Evolutionary conservation across 2,329 filamentous ascomycete genomes (phyloP).

Genomic region (Verticillium klebahnii): DNA sequence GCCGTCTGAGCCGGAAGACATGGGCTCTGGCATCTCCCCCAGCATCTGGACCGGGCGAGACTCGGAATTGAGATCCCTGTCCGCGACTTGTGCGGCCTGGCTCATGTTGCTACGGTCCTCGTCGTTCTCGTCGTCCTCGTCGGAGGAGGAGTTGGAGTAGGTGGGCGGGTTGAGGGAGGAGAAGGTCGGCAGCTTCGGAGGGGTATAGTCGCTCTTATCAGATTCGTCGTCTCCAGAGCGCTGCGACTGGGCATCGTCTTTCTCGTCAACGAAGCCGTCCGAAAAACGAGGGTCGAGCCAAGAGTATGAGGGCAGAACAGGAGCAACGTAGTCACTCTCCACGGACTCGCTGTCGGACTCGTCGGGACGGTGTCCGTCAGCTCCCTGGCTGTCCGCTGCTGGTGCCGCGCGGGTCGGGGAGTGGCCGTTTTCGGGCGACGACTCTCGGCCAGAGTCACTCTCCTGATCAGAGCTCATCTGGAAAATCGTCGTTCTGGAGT

Average conservation of each 20-base stretch:
- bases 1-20: neutral
- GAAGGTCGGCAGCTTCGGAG: slow-evolving; percentile 1
- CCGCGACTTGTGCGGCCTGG: slow-evolving; percentile 3
- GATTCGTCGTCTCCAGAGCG: slow-evolving; percentile 3
- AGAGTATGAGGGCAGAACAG: neutral
- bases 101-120: neutral
- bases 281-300: no score
- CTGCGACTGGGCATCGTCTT: slow-evolving; percentile 5
- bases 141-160: neutral
- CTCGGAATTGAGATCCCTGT: neutral
- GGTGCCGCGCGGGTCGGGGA: neutral
- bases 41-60: neutral
- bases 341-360: neutral
- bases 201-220: neutral
- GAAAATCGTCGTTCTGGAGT: neutral
- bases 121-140: neutral
- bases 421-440: neutral
- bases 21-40: neutral
- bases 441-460: neutral
- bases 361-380: neutral
- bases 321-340: neutral
- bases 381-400: neutral
- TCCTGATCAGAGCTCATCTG: neutral
- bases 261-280: neutral
- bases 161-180: neutral